Evolutionary conservation across 2,329 filamentous ascomycete genomes (phyloP), one percentile per base, ranked within the genome.

Genomic region (Xylariaceae sp.): DNA sequence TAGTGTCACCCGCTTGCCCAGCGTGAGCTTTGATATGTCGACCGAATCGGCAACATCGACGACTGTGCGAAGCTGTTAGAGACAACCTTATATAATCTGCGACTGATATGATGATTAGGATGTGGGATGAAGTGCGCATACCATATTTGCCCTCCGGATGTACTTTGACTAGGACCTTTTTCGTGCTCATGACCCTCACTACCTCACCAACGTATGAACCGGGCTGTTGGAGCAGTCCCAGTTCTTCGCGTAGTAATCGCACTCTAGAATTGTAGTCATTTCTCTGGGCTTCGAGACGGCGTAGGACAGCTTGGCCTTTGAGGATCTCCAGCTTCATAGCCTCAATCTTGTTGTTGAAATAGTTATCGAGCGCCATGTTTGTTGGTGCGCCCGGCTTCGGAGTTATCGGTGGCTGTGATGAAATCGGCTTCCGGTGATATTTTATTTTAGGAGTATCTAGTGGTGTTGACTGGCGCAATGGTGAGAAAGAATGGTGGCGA

Each of bases 311-410:
- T 77, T 99, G 94, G 53, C 94, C 92, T 76, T 97, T 92, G 72
- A 99, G 92, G 72, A 99, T 99, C 84, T 99, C 92, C 73, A 99
- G 91, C 87, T 97, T 97, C 89, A 97, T 96, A 73, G 88, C 86
- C 89, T 99, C 94, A 77, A 97, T 97, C 82, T 99, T 99, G 81
- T 97, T 97, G 78, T 94, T 89, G 75, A 95, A 99, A 79, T 96
- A 99, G 76, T 88, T 95, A 76, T 97, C 94, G 77, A 99, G 89
- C 83, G 92, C 92, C 94, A 99, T 99, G 72, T 71, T 86, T 82
- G 73, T 71, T 68, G 60, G 62, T 53, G 61, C 62, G 61, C 58
- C 55, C 43, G 44, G 18, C 29, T 34, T 18, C 55, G 59, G 61
- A 55, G 56, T 56, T 51, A 50, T 52, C 44, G 36, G 42, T 26